Percentiles rank a stretch among this genome's conserved stretches.
Evolutionary conservation across 2,329 filamentous ascomycete genomes (phyloP).

Genomic region (Venturia pyrina): DNA sequence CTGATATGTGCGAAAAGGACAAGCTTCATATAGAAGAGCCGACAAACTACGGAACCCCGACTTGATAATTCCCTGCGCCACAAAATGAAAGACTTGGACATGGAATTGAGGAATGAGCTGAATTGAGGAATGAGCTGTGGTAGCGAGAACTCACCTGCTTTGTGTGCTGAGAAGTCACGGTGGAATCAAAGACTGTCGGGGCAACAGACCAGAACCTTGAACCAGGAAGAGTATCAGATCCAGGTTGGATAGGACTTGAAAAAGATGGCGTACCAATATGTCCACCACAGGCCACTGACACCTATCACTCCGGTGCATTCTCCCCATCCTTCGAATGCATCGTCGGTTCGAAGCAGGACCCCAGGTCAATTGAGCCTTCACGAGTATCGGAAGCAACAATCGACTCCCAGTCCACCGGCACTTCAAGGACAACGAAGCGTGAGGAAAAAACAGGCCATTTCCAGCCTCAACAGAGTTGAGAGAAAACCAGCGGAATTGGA

Average conservation of each 20-base stretch:
- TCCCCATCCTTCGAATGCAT: constrained; percentile 6
- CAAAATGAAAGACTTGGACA: background rate
- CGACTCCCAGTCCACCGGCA: constrained; percentile 11
- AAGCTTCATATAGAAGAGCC: background rate
- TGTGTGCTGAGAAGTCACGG: background rate
- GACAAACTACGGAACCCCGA: background rate
- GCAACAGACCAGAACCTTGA: background rate
- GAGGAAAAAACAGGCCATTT: constrained; percentile 2
- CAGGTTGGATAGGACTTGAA: constrained; percentile 1
- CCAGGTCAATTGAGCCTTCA: constrained; percentile 13
- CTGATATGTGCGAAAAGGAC: background rate
- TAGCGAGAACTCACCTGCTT: background rate
- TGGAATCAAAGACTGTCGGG: background rate
- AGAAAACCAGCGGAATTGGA: background rate
- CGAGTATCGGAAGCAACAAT: constrained; percentile 12
- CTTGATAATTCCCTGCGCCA: background rate
- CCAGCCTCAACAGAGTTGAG: constrained; percentile 7
- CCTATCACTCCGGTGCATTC: constrained; percentile 12
- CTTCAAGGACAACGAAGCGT: constrained; percentile 11
- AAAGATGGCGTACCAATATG: constrained; percentile 11
- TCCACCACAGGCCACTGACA: constrained; percentile 8
- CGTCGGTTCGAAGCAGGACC: constrained; percentile 7
- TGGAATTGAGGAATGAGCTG: constrained; percentile 1
- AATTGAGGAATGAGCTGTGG: background rate
- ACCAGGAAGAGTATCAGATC: background rate